Percentiles rank a stretch among this genome's conserved stretches.
Evolutionary conservation across 768 basidiomycete genomes (phyloP).

Genomic region (Panellus pusillus): DNA sequence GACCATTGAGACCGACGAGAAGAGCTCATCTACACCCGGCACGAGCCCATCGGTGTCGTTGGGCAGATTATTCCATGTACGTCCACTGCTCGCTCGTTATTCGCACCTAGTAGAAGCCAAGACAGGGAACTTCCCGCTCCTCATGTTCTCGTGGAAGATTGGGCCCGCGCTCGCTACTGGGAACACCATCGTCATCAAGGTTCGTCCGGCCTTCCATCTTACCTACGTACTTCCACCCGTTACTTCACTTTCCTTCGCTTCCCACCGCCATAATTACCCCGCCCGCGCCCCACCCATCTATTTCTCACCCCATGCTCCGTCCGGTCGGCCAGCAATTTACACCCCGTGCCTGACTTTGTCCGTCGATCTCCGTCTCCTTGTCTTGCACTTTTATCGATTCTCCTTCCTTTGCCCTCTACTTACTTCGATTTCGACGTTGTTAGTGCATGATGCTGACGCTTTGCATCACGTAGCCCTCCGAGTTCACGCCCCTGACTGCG

Average conservation of each 20-base stretch:
- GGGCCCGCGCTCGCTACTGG: conserved; percentile 78
- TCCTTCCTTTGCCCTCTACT: no score
- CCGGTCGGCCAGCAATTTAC: no score
- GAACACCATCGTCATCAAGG: conserved; percentile 70
- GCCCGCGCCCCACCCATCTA: background rate
- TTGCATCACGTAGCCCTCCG: conserved; percentile 50
- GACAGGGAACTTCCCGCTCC: conserved; percentile 16
- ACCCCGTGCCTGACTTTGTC: background rate
- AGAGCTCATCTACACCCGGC: conserved; percentile 64
- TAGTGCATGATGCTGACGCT: background rate
- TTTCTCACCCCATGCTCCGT: background rate
- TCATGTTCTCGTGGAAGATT: conserved; percentile 68
- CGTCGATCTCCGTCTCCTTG: background rate
- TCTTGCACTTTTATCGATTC: no score
- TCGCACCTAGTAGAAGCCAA: no score
- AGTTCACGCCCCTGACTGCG: conserved; percentile 70
- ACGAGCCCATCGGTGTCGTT: conserved; percentile 62
- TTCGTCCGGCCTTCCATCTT: background rate
- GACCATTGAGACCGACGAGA: conserved; percentile 64
- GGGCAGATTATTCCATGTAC: conserved; percentile 67
- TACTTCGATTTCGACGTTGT: background rate
- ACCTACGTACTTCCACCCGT: no score
- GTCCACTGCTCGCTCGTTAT: conserved; percentile 30
- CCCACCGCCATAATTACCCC: background rate
- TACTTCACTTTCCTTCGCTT: background rate